A percentile compares a stretch with the other conserved stretches of the same genome.
Evolutionary conservation across 2,329 filamentous ascomycete genomes (phyloP).

Genomic region (Periconia digitata): DNA sequence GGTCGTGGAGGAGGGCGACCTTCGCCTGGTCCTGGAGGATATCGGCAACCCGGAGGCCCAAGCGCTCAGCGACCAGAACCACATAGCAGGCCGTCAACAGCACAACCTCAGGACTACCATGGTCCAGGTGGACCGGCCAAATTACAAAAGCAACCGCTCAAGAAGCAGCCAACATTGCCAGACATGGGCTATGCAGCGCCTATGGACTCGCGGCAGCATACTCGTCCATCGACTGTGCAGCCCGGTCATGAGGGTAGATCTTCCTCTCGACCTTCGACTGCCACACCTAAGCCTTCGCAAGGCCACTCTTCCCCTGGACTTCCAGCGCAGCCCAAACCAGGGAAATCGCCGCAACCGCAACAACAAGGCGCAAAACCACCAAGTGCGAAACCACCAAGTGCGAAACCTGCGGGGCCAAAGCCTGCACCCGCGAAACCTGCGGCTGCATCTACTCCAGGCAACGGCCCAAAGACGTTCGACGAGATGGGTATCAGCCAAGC

Average conservation of each 20-base stretch:
- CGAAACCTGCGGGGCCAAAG: conserved; percentile 27
- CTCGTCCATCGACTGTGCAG: conserved; percentile 36
- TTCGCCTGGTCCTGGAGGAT: conserved; percentile 34
- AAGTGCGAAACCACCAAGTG: conserved; percentile 3
- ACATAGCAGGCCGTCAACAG: conserved; percentile 42
- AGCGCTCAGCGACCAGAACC: conserved; percentile 40
- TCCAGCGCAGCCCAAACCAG: conserved; percentile 10
- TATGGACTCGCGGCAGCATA: conserved; percentile 38
- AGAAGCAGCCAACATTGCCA: conserved; percentile 36
- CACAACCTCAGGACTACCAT: conserved; percentile 43
- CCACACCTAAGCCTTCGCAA: conserved; percentile 14
- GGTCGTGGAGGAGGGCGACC: conserved; percentile 36
- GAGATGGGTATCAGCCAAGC: conserved; percentile 92
- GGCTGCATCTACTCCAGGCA: conserved; percentile 50
- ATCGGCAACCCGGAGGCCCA: conserved; percentile 43
- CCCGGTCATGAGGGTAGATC: conserved; percentile 37
- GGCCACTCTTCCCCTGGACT: conserved; percentile 16
- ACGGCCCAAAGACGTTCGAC: conserved; percentile 93
- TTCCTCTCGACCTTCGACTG: conserved; percentile 27
- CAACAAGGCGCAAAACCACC: conserved; percentile 2
- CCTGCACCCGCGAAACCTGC: conserved; percentile 24
- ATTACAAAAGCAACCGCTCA: conserved; percentile 42
- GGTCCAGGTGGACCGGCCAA: conserved; percentile 49
- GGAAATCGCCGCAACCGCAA: conserved; percentile 20
- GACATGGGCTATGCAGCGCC: conserved; percentile 44